Evolutionary conservation across 768 basidiomycete genomes (phyloP), one percentile per base, ranked within the genome.

Genomic region (Russula brevipes): DNA sequence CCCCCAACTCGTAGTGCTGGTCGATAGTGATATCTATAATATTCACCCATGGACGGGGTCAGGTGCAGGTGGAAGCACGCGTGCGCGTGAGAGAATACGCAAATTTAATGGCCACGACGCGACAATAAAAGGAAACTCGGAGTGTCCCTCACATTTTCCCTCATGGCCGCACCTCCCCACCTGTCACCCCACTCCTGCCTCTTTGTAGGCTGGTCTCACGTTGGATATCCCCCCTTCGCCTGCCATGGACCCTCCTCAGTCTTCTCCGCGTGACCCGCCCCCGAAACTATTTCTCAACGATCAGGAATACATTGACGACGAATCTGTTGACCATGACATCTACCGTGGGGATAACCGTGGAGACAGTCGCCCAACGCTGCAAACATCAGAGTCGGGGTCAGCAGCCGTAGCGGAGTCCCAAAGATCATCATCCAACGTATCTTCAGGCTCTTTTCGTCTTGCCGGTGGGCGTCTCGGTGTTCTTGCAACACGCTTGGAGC

Each of bases 301-400:
- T n/a, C 31, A 31, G 16, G 62, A 68, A 24, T 71, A 69, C 38
- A 69, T 70, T 19, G 75, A 78, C 47, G 71, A 76, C 41, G 86
- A 88, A 19, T 45, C n/a, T n/a, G 70, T 71, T n/a, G 75, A 78
- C 47, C 71, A 75, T 39, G 85, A 88, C 69, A 86, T 88, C 64
- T 87, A 85, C 70, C 81, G 86, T 65, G 87, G 85, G 24, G 76
- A 77, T 30, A 76, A 85, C 70, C 81, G 86, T 65, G 87, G 85
- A 30, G 76, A 77, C 31, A 76, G 74, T 30, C 77, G 78, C 16
- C 66, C 73, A 16, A 73, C 72, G 5, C 70, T 75, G 44, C 69
- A 65, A 66, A 72, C 69, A 16, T 69, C 66, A 35, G 68, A 69
- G 57, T 72, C 63, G 63, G 71, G 58, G 54, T 73, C 67, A 51